Conservation (phyloP, 1,284 basidiomycete species). For the Heterobasidion parviporum region DNA sequence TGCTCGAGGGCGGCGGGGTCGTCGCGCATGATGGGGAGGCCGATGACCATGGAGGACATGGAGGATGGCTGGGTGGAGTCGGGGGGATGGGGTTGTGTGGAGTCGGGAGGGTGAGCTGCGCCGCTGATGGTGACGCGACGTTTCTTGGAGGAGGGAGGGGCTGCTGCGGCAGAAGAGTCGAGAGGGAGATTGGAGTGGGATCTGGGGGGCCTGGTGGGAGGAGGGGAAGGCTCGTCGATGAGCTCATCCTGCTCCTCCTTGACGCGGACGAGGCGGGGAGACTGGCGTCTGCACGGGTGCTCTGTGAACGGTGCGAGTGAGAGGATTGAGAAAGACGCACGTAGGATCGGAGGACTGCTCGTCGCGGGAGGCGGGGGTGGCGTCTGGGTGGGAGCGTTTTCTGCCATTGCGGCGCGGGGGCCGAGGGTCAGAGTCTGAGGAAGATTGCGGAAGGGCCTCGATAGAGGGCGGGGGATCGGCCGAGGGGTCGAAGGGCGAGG, state of each 20-base stretch:
- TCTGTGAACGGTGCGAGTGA: conserved; percentile 20
- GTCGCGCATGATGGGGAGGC: conserved; percentile 51
- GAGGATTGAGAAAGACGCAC: conserved; percentile 15
- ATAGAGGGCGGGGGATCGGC: conserved; percentile 25
- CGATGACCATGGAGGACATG: conserved; percentile 59
- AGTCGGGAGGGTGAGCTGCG: conserved; percentile 37
- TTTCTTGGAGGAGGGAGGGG: conserved; percentile 54
- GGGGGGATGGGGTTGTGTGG: conserved; percentile 7
- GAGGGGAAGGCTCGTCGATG: conserved; percentile 26
- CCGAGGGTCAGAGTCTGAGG: conserved; percentile 19
- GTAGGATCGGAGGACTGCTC: conserved; percentile 24
- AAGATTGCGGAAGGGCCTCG: conserved; percentile 20
- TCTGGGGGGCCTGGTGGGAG: conserved; percentile 7
- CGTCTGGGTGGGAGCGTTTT: conserved; percentile 39
- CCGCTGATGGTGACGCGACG: conserved; percentile 61
- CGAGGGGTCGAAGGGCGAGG: conserved; percentile 23
- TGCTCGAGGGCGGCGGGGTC: conserved; percentile 52
- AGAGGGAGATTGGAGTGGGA: conserved; percentile 7
- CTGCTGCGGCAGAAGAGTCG: conserved; percentile 28
- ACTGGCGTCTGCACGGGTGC: conserved; percentile 24
- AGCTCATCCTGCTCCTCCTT: conserved; percentile 58
- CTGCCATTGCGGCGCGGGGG: conserved; percentile 19
- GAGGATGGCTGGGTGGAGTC: conserved; percentile 26
- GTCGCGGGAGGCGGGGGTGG: conserved; percentile 23
- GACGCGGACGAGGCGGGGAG: conserved; percentile 40